These are phyloP conservation scores for Schizopora paradoxa DNA, from an alignment of 1,284 basidiomycete species.

Conservation along the genomic window DNA sequence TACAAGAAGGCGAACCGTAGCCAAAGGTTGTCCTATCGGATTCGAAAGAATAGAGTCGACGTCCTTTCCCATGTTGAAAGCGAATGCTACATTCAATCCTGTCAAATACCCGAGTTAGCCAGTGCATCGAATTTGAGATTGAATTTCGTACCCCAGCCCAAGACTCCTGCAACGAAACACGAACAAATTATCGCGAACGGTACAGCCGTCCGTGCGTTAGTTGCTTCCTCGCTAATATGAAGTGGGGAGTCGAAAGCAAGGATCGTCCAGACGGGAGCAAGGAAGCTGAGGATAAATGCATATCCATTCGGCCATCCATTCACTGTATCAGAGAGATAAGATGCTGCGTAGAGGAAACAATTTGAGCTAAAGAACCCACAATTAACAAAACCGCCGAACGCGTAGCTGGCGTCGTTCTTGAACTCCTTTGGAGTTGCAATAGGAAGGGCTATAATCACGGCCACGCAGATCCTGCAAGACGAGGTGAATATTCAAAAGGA, in stretches of 20 bases:
- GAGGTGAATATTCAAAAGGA: not conserved
- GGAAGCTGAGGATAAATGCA: slow-evolving; percentile 45
- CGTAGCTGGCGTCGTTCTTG: slow-evolving; percentile 38
- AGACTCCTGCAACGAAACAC: slow-evolving; percentile 32
- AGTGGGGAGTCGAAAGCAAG: slow-evolving; percentile 18
- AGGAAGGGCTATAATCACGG: slow-evolving; percentile 43
- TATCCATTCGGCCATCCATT: slow-evolving; percentile 44
- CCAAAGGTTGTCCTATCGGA: slow-evolving; percentile 37
- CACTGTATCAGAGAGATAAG: slow-evolving; percentile 27
- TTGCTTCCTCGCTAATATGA: slow-evolving; percentile 33
- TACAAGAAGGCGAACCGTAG: slow-evolving; percentile 20
- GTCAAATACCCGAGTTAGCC: not conserved
- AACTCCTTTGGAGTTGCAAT: slow-evolving; percentile 38
- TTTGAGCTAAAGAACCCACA: slow-evolving; percentile 21
- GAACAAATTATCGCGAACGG: slow-evolving; percentile 40
- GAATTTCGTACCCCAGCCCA: slow-evolving; percentile 28
- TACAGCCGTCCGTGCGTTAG: slow-evolving; percentile 42
- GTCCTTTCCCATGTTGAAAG: slow-evolving; percentile 34
- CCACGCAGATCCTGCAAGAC: slow-evolving; percentile 31
- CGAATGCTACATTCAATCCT: slow-evolving; percentile 25
- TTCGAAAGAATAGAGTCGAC: slow-evolving; percentile 33
- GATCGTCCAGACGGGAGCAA: slow-evolving; percentile 48
- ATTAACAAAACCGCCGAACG: slow-evolving; percentile 34
- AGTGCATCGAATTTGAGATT: slow-evolving; percentile 8
- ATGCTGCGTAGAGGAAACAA: not conserved